Evolutionary conservation across 2,329 filamentous ascomycete species (phyloP).

Genomic region (Elsinoe australis): DNA sequence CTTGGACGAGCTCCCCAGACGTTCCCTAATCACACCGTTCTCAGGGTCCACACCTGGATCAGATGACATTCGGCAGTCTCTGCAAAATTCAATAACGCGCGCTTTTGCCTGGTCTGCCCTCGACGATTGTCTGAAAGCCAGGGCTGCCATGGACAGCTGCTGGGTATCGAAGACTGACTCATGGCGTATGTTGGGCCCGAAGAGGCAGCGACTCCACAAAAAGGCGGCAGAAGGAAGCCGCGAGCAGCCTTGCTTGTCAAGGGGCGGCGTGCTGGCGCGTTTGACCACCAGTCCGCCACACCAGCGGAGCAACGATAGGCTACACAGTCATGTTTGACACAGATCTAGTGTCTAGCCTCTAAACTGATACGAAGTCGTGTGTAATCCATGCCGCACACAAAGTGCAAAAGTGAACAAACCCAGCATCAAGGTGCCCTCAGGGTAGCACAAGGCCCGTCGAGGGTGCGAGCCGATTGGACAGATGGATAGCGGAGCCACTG

Average conservation of each 20-base stretch:
- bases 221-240: conserved; percentile 2
- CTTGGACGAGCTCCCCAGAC: conserved; percentile 2
- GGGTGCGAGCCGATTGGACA: conserved; percentile 3
- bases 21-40: background rate
- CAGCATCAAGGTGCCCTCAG: background rate
- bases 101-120: no score
- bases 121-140: no score
- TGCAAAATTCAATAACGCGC: no score
- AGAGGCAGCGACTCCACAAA: no score
- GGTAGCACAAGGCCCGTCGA: conserved; percentile 1
- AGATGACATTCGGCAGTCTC: background rate
- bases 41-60: conserved; percentile 7
- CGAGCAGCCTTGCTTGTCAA: conserved; percentile 11
- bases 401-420: background rate
- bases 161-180: background rate
- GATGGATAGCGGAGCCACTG: background rate
- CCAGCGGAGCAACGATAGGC: no score
- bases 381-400: background rate
- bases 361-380: background rate
- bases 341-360: background rate
- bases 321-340: no score
- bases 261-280: no score
- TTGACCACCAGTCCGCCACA: no score
- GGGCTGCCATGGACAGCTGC: background rate
- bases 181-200: conserved; percentile 2